Percentiles rank a stretch among this genome's conserved stretches.
Evolutionary conservation across 441 rosid genomes (phyloP).

Genomic region (Euphorbia corollata): DNA sequence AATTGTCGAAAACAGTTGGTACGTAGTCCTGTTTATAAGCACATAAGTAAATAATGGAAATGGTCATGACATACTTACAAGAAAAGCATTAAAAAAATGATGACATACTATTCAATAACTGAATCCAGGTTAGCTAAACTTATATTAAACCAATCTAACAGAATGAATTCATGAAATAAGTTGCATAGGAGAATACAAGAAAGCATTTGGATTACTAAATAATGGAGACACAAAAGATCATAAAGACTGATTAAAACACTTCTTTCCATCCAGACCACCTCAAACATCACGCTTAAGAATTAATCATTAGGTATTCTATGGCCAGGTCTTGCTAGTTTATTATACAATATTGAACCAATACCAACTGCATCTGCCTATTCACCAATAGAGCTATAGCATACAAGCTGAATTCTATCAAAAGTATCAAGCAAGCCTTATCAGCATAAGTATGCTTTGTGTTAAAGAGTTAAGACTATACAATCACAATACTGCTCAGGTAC

Average conservation of each 20-base stretch:
- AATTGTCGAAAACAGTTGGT: slow-evolving; percentile 90
- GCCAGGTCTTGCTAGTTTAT: not conserved
- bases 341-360: not conserved
- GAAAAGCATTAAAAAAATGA: slow-evolving; percentile 51
- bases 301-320: not conserved
- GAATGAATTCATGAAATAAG: slow-evolving; percentile 35
- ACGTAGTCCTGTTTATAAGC: slow-evolving; percentile 60
- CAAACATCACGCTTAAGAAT: not conserved
- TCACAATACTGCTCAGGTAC: not conserved
- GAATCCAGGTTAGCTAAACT: slow-evolving; percentile 70
- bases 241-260: not conserved
- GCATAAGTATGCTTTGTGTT: not conserved
- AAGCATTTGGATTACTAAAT: not conserved
- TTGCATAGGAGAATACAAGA: not conserved
- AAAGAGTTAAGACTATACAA: not conserved
- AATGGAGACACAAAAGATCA: not conserved
- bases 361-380: not conserved
- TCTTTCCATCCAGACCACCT: not conserved
- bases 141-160: slow-evolving; percentile 81
- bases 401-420: not conserved
- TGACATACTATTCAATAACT: slow-evolving; percentile 74
- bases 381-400: not conserved
- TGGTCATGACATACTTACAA: not conserved
- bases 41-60: not conserved
- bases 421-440: not conserved